Evolutionary conservation across 2,329 filamentous ascomycete genomes (phyloP), one percentile per base, ranked within the genome.

Genomic region (Cordyceps cateniannulata): DNA sequence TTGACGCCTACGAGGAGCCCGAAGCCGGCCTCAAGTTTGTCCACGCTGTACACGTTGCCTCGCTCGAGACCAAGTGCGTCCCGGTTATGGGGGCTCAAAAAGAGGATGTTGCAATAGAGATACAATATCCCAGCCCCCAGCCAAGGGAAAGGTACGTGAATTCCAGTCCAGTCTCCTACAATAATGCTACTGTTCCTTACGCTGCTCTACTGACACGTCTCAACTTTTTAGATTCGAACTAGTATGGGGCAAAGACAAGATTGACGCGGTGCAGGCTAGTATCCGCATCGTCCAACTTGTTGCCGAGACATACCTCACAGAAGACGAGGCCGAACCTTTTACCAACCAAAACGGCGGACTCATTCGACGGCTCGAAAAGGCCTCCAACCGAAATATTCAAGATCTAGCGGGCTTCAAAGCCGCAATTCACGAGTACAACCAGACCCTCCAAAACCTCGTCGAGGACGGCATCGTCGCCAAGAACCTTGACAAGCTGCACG

Each of bases 71-170:
- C 6, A 80, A 79, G 47, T 84, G 81, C 62, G 77, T 79, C 29
- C 78, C 79, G 1, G 77, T 79, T 14, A 75, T 82, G 62, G 77
- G 77, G 44, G 76, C 79, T 3, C 73, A 75, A 52, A 74, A 78
- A 52, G 77, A 85, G 62, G 81, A 85, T 62, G 79, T 86, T 7
- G 76, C 74, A 12, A 83, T 96, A 62, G 79, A 87, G 69, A 76
- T 98, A 66, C 90, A 95, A 72, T 98, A 98, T 73, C 93, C 95
- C 10, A 93, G 90, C 72, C 78, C 81, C 63, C 83, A 85, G 60
- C 80, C 81, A 54, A 82, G 83, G 58, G 90, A 95, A 74, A 85
- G 81, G 85, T 89, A 77, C 68, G 75, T 63, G 14, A 22, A 25
- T 9, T 40, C 45, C 61, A 32, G n/a, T 9, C 22, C n/a, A 9